A percentile compares a stretch with the other conserved stretches of the same genome.
phyloP scores from a whole-genome alignment of 2,329 filamentous ascomycete genomes.

The Colletotrichum incanum region DNA sequence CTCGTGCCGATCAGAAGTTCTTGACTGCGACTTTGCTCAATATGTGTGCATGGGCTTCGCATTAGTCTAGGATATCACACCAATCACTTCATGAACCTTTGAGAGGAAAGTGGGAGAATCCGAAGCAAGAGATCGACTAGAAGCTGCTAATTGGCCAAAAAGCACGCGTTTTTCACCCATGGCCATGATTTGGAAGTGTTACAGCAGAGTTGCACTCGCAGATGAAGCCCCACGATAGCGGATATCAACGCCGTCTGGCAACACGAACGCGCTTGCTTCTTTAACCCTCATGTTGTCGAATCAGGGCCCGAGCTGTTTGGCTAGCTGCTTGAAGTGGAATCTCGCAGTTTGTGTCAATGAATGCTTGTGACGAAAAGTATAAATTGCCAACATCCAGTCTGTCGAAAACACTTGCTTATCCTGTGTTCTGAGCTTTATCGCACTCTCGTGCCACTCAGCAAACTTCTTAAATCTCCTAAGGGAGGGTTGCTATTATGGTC shows the following conservation, averaged over 20 bases:
- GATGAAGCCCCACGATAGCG: background rate
- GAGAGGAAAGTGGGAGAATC: background rate
- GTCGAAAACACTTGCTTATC: background rate
- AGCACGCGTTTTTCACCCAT: background rate
- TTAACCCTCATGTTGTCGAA: background rate
- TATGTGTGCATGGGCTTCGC: slow-evolving; percentile 7
- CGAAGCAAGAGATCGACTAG: background rate
- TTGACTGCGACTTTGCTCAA: background rate
- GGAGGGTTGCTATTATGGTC: background rate
- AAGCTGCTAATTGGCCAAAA: background rate
- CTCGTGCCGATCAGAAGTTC: slow-evolving; percentile 6
- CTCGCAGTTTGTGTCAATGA: background rate
- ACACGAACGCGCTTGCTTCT: background rate
- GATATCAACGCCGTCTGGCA: background rate
- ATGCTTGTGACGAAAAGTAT: background rate
- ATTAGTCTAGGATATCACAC: background rate
- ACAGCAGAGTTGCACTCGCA: slow-evolving; percentile 4
- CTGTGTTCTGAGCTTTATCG: background rate
- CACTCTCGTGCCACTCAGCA: slow-evolving; percentile 8
- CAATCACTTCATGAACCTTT: background rate
- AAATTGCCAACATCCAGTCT: background rate
- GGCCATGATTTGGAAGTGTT: background rate
- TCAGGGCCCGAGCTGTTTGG: background rate
- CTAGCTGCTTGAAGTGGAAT: background rate
- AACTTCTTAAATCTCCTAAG: background rate